Evolutionary conservation across 1,284 basidiomycete species (phyloP).

Genomic region (Lentinus polychrous): DNA sequence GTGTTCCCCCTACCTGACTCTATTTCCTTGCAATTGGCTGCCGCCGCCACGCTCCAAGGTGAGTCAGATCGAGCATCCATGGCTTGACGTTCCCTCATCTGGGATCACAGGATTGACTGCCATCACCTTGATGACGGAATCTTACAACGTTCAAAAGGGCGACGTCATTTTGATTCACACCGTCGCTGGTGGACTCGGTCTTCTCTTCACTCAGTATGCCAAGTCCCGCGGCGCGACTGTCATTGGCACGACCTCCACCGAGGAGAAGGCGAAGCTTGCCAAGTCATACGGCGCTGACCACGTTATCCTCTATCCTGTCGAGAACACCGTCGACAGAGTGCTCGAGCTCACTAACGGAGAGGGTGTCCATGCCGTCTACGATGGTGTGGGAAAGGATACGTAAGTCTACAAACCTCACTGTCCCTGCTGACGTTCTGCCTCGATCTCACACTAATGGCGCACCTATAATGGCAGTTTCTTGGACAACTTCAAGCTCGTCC

Average conservation of each 20-base stretch:
- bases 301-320: constrained; percentile 76
- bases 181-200: constrained; percentile 75
- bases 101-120: constrained; percentile 65
- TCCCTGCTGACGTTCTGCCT: no score
- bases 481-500: constrained; percentile 74
- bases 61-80: neutral
- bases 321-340: constrained; percentile 68
- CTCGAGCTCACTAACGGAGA: constrained; percentile 75
- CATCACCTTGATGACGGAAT: constrained; percentile 73
- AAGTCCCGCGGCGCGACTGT: constrained; percentile 78
- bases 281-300: constrained; percentile 79
- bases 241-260: constrained; percentile 90
- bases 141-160: constrained; percentile 74
- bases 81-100: no score
- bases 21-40: constrained; percentile 61
- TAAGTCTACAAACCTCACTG: constrained; percentile 30
- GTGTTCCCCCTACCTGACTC: constrained; percentile 56
- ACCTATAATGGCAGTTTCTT: constrained; percentile 55
- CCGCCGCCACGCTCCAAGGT: constrained; percentile 68
- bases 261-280: constrained; percentile 82
- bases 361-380: constrained; percentile 85
- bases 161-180: constrained; percentile 82
- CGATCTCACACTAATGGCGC: neutral
- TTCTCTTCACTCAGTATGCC: constrained; percentile 57
- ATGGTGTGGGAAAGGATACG: constrained; percentile 93